Conservation (phyloP, 495 filamentous ascomycete species). For the Penicillium herquei region DNA sequence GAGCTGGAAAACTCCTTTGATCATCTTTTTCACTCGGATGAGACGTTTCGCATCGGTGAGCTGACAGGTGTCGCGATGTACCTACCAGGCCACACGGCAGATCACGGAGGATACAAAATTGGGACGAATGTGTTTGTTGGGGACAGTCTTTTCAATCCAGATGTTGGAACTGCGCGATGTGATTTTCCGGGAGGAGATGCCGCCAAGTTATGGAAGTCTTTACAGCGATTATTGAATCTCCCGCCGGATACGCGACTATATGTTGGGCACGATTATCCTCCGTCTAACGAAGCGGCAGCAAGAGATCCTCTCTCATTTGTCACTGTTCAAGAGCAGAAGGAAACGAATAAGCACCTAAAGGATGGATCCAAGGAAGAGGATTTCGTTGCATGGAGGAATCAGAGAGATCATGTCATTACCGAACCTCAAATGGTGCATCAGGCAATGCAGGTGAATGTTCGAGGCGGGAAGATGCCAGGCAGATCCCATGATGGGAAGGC, state of each 20-base stretch:
- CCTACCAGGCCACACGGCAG: slow-evolving; percentile 56
- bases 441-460: slow-evolving; percentile 53
- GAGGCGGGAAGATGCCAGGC: slow-evolving; percentile 42
- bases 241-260: slow-evolving; percentile 38
- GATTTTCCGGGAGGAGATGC: slow-evolving; percentile 55
- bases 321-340: slow-evolving; percentile 46
- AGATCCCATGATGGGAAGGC: slow-evolving; percentile 12
- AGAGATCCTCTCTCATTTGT: slow-evolving; percentile 32
- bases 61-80: slow-evolving; percentile 41
- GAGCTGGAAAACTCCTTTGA: slow-evolving; percentile 48
- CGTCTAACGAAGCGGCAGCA: slow-evolving; percentile 8
- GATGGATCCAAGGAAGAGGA: slow-evolving; percentile 36
- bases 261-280: slow-evolving; percentile 47
- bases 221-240: slow-evolving; percentile 41
- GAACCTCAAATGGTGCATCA: slow-evolving; percentile 51
- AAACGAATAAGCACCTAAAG: slow-evolving; percentile 50
- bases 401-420: slow-evolving; percentile 38
- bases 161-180: slow-evolving; percentile 53
- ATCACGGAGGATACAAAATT: slow-evolving; percentile 55
- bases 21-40: slow-evolving; percentile 44
- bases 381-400: slow-evolving; percentile 42
- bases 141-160: slow-evolving; percentile 54
- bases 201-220: slow-evolving; percentile 43
- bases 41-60: slow-evolving; percentile 44
- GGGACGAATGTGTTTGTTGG: slow-evolving; percentile 55